Conservation (phyloP, 2,329 filamentous ascomycete genomes). For the Rhinocladiella mackenziei region DNA sequence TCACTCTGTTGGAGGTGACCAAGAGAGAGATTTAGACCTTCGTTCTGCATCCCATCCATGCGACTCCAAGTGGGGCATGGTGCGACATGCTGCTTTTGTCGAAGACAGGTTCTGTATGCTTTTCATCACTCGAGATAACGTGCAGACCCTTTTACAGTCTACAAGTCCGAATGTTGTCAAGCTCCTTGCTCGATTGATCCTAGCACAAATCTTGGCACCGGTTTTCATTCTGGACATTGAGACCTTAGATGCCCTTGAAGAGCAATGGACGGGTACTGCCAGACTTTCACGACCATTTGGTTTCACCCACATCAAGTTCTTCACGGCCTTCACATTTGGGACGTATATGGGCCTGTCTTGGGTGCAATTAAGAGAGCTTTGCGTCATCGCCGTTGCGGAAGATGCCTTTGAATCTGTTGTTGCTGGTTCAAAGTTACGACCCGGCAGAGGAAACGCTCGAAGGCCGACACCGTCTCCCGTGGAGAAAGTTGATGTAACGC, state of each 20-base stretch:
- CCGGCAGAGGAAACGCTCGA: not conserved
- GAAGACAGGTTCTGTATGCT: not conserved
- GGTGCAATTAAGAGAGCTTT: not conserved
- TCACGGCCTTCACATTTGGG: not conserved
- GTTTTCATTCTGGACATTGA: not conserved
- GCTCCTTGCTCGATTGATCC: not conserved
- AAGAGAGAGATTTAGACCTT: not conserved
- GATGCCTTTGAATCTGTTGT: not conserved
- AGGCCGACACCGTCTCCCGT: not conserved
- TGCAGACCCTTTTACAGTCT: not conserved
- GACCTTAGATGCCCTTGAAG: not conserved
- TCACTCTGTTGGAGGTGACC: not conserved
- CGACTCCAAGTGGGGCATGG: not conserved
- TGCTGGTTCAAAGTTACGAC: not conserved
- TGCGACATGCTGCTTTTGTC: not conserved
- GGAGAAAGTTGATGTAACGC: not conserved
- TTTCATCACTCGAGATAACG: not conserved
- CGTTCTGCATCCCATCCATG: not conserved
- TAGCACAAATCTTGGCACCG: not conserved
- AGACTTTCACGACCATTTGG: not conserved
- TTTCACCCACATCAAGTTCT: not conserved
- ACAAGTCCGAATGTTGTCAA: not conserved
- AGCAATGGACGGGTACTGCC: not conserved
- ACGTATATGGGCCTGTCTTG: not conserved
- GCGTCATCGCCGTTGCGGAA: not conserved